Percentiles rank a stretch among this genome's conserved stretches.
These are phyloP conservation scores for Scalesia atractyloides DNA, from an alignment of 129 eudicot genomes.

Conservation along the genomic window DNA sequence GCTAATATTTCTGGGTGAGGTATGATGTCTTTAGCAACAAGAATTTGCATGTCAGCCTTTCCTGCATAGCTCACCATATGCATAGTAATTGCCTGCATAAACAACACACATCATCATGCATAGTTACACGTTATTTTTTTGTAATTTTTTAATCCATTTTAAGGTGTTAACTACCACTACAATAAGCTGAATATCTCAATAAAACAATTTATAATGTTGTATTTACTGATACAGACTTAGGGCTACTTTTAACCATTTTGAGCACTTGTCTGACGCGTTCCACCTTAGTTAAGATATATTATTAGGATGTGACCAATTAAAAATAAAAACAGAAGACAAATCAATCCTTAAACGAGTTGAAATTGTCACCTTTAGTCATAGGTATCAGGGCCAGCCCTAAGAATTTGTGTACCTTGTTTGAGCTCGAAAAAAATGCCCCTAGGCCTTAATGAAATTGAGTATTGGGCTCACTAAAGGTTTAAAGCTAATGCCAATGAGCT, in stretches of 20 bases:
- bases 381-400: no score
- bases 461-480: no score
- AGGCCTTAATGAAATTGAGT: no score
- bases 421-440: no score
- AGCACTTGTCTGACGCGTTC: background rate
- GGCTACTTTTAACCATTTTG: background rate
- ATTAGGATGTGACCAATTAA: background rate
- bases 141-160: no score
- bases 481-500: no score
- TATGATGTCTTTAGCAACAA: constrained; percentile 80
- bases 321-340: background rate
- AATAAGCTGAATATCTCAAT: no score
- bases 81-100: constrained; percentile 75
- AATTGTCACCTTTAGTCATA: background rate
- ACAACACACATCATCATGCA: background rate
- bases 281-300: background rate
- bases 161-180: no score
- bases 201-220: no score
- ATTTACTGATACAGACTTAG: no score
- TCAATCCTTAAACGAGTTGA: background rate
- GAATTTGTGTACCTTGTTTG: no score
- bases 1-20: constrained; percentile 70
- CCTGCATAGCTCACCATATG: constrained; percentile 91
- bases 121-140: no score
- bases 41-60: constrained; percentile 75